Evolutionary conservation across 345 rosid species (phyloP), one percentile per base, ranked within the genome.

Genomic region (Microcos paniculata): DNA sequence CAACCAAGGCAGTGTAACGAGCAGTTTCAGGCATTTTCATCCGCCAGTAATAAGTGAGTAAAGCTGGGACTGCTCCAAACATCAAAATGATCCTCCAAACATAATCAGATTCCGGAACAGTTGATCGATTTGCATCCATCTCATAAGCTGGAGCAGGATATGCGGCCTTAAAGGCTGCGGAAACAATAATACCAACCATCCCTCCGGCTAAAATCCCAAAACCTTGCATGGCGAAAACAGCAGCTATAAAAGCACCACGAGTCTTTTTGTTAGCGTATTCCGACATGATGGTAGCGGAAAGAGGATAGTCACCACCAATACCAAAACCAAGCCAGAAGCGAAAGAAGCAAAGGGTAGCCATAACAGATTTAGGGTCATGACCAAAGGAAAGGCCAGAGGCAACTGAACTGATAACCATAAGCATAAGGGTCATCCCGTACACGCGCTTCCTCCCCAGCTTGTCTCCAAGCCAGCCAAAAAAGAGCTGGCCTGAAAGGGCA

Each of bases 401-500:
- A 4, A 80, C 8, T 0, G 84, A 80, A 12, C 76, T 68, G 0
- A 81, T 49, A 15, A 81, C 82, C 84, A 84, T 84, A 16, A 81
- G 71, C 80, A 84, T 63, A 0, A 84, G 82, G 51, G 87, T 84
- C 77, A 84, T 51, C n/a, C 87, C 84, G 38, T 84, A 84, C 0
- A 81, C 87, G n/a, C 53, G 77, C 59, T 79, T 81, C 52, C 87
- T 52, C 31, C 84, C 84, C 80, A 84, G 38, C 31, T 79, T 84
- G 62, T 84, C 87, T 0, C 87, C 87, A 7, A 79, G 87, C 84
- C 82, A 84, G 10, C 87, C 87, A 28, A 84, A 84, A 72, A 81
- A 81, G 55, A 84, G 82, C 64, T 81, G 87, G 45, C 87, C 87
- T 1, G 84, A 24, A 1, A 84, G 79, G 28, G 87, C 79, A 28